Base-by-base conservation (phyloP, 306 rosid species). In the Ormosia emarginata region DNA sequence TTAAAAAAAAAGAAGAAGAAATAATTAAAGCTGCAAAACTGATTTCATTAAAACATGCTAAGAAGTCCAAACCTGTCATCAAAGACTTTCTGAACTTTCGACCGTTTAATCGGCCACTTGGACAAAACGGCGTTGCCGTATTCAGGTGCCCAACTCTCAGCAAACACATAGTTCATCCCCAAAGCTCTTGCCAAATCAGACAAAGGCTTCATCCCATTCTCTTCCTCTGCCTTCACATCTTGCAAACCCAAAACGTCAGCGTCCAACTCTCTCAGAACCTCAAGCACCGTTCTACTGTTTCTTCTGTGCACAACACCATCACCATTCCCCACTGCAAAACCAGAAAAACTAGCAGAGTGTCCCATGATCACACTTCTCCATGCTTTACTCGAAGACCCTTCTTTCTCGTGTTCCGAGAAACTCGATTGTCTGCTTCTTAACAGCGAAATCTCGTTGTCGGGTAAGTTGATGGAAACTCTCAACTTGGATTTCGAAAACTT, bases 81-180 rank as follows among this genome's bases (percentile, higher is more conserved):
- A 44, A 87, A 95, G 88, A 95, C 84, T 79, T 93, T 89, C 74
- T 87, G 83, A 37, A 89, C 88, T 66, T 81, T 89, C 77, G 85
- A 93, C 0, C 90, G 84, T 72, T 87, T 95, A 17, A 95, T 95
- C 44, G 99, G 99, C 97, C 97, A 95, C 69, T 88, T 90, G 0
- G 99, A 95, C 84, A 95, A 81, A 33, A 95, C 89, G 49, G 99
- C 98, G 66, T 92, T 95, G 71, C 99, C 99, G 71, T 89, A 95
- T 78, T 95, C 90, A 17, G 99, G 99, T 29, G 99, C 99, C 99
- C 99, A 95, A 76, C 99, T 95, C 75, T 95, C 99, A 0, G 99
- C 99, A 61, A 95, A 95, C 1, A 92, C 98, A 63, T 87, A 95
- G 17, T 85, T 82, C 99, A 95, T 93, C 0, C 99, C 97, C 67